Percentiles rank a stretch among this genome's conserved stretches.
Conservation (phyloP, 495 filamentous ascomycete species). For the Penicillium pancosmium region DNA sequence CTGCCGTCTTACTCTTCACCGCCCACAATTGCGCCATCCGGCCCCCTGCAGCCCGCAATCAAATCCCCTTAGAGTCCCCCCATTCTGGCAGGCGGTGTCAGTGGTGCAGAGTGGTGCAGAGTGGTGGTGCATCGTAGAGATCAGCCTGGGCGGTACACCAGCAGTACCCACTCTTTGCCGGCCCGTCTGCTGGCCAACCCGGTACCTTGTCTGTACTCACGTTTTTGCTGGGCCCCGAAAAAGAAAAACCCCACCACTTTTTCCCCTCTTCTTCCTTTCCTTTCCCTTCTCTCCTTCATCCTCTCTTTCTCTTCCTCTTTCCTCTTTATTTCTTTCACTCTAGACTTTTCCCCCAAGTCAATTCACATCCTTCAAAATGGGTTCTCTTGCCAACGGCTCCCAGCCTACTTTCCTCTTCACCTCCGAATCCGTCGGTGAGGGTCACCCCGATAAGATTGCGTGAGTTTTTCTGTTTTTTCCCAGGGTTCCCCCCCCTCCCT, state of each 20-base stretch:
- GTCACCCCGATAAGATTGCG: slow-evolving; percentile 97
- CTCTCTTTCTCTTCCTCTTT: slow-evolving; percentile 22
- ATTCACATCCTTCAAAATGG: slow-evolving; percentile 56
- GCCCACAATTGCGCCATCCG: slow-evolving; percentile 19
- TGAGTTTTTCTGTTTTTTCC: slow-evolving; percentile 39
- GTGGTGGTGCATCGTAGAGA: background rate
- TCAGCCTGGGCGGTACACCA: slow-evolving; percentile 11
- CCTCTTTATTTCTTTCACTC: slow-evolving; percentile 23
- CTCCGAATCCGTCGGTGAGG: slow-evolving; percentile 97
- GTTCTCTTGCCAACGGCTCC: slow-evolving; percentile 56
- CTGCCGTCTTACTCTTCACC: slow-evolving; percentile 9
- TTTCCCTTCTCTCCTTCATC: slow-evolving; percentile 12
- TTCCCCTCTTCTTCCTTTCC: slow-evolving; percentile 22
- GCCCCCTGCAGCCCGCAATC: too few relatives aligned
- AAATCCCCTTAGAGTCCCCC: background rate
- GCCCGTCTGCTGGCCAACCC: background rate
- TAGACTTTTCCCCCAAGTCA: slow-evolving; percentile 18
- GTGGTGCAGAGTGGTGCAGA: background rate
- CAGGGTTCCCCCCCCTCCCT: background rate
- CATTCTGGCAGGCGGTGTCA: background rate
- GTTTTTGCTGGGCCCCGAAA: slow-evolving; percentile 13
- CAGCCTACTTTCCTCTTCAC: slow-evolving; percentile 94
- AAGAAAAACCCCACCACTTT: slow-evolving; percentile 32
- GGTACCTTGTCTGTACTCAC: slow-evolving; percentile 21
- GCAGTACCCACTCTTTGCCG: slow-evolving; percentile 16